Conservation (phyloP, 495 filamentous ascomycete species). For the Daldinia grandis region DNA sequence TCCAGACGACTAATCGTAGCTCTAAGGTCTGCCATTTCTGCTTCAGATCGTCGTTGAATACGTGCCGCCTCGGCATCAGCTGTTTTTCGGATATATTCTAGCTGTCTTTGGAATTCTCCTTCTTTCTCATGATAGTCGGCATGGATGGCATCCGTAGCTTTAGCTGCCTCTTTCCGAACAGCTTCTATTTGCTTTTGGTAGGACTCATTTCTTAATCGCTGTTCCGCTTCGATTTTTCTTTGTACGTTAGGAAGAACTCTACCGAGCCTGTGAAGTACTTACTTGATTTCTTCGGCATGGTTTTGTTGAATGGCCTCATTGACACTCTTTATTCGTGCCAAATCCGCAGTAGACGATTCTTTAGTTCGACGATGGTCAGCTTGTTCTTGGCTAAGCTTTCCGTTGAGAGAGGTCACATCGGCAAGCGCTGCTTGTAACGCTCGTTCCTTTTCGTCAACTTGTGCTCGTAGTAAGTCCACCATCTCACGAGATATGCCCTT, state of each 20-base stretch:
- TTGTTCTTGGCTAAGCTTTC: slow-evolving; percentile 78
- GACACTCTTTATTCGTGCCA: slow-evolving; percentile 68
- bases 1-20: slow-evolving; percentile 66
- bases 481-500: slow-evolving; percentile 85
- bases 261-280: slow-evolving; percentile 7
- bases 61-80: slow-evolving; percentile 54
- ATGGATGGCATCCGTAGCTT: slow-evolving; percentile 30
- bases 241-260: slow-evolving; percentile 23
- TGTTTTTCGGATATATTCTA: slow-evolving; percentile 50
- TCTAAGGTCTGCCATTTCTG: slow-evolving; percentile 69
- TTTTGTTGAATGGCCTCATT: slow-evolving; percentile 75
- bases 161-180: slow-evolving; percentile 37
- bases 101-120: slow-evolving; percentile 59
- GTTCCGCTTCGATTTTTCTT: slow-evolving; percentile 42
- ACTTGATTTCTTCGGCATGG: slow-evolving; percentile 64
- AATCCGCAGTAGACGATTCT: slow-evolving; percentile 70
- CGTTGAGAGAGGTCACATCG: slow-evolving; percentile 70
- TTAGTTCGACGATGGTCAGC: slow-evolving; percentile 76
- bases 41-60: slow-evolving; percentile 55
- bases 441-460: slow-evolving; percentile 76
- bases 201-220: slow-evolving; percentile 36
- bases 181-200: slow-evolving; percentile 36
- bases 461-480: slow-evolving; percentile 80
- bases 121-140: slow-evolving; percentile 56
- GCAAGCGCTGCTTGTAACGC: slow-evolving; percentile 73